A percentile compares a stretch with the other conserved stretches of the same genome.
Evolutionary conservation across 2,329 filamentous ascomycete species (phyloP).

Genomic region (Hypoxylon sp.): DNA sequence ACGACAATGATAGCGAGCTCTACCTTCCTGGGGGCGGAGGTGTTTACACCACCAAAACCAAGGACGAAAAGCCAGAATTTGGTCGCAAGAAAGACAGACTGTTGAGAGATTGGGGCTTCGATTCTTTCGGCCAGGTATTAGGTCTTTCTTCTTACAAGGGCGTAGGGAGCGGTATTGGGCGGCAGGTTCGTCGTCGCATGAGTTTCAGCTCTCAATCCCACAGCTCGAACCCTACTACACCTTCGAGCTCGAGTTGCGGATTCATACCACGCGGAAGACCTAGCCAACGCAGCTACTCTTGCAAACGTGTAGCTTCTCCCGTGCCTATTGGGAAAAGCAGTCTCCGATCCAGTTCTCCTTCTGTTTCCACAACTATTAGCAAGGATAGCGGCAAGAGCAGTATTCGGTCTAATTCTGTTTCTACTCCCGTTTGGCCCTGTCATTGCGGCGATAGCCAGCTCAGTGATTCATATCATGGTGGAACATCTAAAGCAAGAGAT

Average conservation of each 20-base stretch:
- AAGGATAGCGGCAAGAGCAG: constrained; percentile 12
- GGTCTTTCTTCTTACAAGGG: constrained; percentile 49
- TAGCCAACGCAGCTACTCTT: constrained; percentile 2
- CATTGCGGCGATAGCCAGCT: background rate
- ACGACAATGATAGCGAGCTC: constrained; percentile 34
- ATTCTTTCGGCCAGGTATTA: constrained; percentile 48
- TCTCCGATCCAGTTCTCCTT: constrained; percentile 27
- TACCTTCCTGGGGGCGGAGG: constrained; percentile 40
- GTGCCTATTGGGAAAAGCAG: constrained; percentile 9
- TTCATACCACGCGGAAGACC: constrained; percentile 7
- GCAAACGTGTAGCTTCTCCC: background rate
- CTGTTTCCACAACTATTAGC: constrained; percentile 12
- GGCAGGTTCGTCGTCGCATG: constrained; percentile 27
- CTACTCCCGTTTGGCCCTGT: constrained; percentile 25
- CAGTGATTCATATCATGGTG: background rate
- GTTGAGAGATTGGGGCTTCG: constrained; percentile 49
- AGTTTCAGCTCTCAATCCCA: constrained; percentile 44
- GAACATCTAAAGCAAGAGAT: background rate
- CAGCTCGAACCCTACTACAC: constrained; percentile 37
- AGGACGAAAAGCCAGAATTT: constrained; percentile 48
- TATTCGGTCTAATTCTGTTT: constrained; percentile 24
- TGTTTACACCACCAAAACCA: constrained; percentile 49
- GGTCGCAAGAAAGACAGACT: constrained; percentile 47
- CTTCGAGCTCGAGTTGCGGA: constrained; percentile 19
- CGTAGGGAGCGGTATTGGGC: constrained; percentile 44